phyloP scores from a whole-genome alignment of 2,329 filamentous ascomycete genomes.

The Coleophoma cylindrospora region DNA sequence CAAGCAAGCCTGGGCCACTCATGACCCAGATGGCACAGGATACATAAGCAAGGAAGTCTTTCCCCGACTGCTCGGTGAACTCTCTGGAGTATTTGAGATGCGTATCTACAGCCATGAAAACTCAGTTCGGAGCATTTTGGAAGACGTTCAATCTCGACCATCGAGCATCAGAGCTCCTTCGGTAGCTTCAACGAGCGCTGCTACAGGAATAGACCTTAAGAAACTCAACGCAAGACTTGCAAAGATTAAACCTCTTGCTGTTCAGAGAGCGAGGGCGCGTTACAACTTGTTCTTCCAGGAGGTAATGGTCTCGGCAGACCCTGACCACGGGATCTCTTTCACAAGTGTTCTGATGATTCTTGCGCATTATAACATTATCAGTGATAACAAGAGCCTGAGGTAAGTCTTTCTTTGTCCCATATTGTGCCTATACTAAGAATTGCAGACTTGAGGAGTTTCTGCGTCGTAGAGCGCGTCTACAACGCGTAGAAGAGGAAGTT shows the following conservation, averaged over 20 bases:
- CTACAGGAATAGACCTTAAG: conserved; percentile 61
- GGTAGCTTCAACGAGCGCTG: conserved; percentile 44
- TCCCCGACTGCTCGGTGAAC: conserved; percentile 80
- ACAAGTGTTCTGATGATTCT: conserved; percentile 90
- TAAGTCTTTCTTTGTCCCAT: conserved; percentile 31
- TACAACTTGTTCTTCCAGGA: conserved; percentile 98
- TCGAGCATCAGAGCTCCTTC: conserved; percentile 40
- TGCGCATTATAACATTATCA: conserved; percentile 98
- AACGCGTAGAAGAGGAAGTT: conserved; percentile 92
- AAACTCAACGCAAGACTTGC: conserved; percentile 70
- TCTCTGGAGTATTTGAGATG: conserved; percentile 96
- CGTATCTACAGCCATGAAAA: conserved; percentile 90
- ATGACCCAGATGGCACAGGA: conserved; percentile 85
- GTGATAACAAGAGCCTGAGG: conserved; percentile 90
- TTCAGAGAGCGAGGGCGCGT: conserved; percentile 68
- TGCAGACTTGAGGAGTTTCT: conserved; percentile 85
- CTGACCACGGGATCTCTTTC: conserved; percentile 85
- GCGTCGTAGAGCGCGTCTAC: conserved; percentile 80
- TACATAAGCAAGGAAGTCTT: conserved; percentile 89
- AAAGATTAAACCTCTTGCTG: conserved; percentile 67
- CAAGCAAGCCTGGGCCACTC: conserved; percentile 97
- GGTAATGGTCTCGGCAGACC: conserved; percentile 88
- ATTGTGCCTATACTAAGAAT: conserved; percentile 3
- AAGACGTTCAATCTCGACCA: conserved; percentile 57
- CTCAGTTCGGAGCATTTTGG: conserved; percentile 80